phyloP scores from a whole-genome alignment of 306 rosid species.

The Trichosanthes cucumerina region DNA sequence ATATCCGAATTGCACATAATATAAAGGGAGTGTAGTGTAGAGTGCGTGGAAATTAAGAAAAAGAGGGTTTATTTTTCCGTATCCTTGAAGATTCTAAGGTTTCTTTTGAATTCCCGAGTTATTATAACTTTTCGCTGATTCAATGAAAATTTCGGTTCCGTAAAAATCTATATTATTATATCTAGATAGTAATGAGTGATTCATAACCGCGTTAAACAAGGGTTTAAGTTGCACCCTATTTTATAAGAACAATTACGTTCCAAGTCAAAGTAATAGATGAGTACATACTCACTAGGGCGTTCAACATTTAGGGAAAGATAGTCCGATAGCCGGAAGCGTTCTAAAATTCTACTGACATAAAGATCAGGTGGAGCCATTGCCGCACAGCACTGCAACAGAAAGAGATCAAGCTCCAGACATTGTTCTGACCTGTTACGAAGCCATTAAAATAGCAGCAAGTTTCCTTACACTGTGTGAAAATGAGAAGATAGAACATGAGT shows the following conservation, averaged over 20 bases:
- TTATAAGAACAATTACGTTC: not conserved
- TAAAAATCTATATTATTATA: not conserved
- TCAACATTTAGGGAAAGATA: constrained; percentile 60
- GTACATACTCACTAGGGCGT: constrained; percentile 57
- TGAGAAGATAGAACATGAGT: not conserved
- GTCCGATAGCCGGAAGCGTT: constrained; percentile 70
- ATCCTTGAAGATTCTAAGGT: not conserved
- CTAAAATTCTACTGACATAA: constrained; percentile 60
- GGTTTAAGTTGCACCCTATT: not conserved
- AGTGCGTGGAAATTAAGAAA: not conserved
- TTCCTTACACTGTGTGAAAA: not conserved
- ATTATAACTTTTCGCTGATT: not conserved
- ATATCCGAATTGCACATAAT: not conserved
- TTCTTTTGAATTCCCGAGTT: not conserved
- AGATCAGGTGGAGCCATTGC: constrained; percentile 83
- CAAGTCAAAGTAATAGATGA: constrained; percentile 13
- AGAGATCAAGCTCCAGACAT: constrained; percentile 83
- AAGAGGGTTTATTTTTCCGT: not conserved
- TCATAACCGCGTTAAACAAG: not conserved
- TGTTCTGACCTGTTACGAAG: constrained; percentile 76
- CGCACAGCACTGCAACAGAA: constrained; percentile 96
- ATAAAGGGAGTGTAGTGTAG: not conserved
- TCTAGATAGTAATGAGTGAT: not conserved
- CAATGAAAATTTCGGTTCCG: not conserved
- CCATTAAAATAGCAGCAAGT: constrained; percentile 7